Evolutionary conservation across 208 protist species (phyloP), one percentile per base, ranked within the genome.

Genomic region (Leptomonas seymouri): DNA sequence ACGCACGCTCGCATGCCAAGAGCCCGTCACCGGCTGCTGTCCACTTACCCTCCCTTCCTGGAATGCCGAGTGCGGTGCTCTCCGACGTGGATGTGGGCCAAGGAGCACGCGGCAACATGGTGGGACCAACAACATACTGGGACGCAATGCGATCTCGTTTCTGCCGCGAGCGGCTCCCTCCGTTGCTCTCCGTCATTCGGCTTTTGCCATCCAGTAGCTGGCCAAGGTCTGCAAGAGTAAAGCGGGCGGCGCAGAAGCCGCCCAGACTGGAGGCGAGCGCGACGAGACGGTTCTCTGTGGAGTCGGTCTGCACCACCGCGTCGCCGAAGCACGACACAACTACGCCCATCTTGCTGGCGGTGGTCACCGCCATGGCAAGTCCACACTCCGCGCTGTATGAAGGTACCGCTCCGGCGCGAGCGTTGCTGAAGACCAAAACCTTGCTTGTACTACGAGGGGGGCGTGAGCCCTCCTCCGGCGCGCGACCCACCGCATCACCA

Each of bases 361-460:
- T 71, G 20, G 86, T 57, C 18, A 76, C 78, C 2, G 84, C 78
- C 30, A 83, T 74, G 25, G 86, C 83, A 20, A 95, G 77, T 20
- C 84, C 81, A 56, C 90, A 93, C 66, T 96, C 87, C 5, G 85
- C 61, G 41, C 67, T 74, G 66, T 86, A 88, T 12, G 77, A 69
- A 31, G 89, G 55, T 9, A 3, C 45, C 14, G 14, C 31, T 18
- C n/a, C 34, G 11, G 48, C 58, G 61, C 49, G 36, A 27, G 71
- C 50, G 75, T 91, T 81, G 58, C 78, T 93, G 76, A 95, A 95
- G 30, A 95, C 58, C 14, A 88, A 30, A 58, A 93, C 41, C 11
- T 25, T 69, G 18, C 57, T 28, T 15, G 28, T 50, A 46, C 27
- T 61, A n/a, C 30, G 48, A 21, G 30, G 65, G 23, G 30, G 56